A percentile compares a stretch with the other conserved stretches of the same genome.
phyloP scores from a whole-genome alignment of 129 eudicot species.

The Scalesia atractyloides region DNA sequence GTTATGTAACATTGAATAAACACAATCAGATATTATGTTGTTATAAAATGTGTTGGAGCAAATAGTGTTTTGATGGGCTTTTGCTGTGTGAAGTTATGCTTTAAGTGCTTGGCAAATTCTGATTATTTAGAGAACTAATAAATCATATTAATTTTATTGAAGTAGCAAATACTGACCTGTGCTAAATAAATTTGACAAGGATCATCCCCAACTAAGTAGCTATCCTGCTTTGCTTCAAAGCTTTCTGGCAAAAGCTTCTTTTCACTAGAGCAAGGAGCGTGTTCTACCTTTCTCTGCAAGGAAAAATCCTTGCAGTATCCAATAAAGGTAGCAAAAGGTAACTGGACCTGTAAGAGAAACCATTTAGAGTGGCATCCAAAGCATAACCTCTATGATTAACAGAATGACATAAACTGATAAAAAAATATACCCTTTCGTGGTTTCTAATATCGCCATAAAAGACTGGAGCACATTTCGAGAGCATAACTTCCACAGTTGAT shows the following conservation, averaged over 20 bases:
- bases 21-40: background rate
- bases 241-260: slow-evolving; percentile 32
- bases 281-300: slow-evolving; percentile 22
- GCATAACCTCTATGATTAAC: slow-evolving; percentile 17
- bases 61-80: background rate
- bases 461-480: slow-evolving; percentile 75
- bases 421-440: slow-evolving; percentile 76
- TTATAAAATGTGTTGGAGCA: background rate
- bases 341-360: slow-evolving; percentile 48
- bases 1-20: background rate
- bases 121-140: slow-evolving; percentile 1
- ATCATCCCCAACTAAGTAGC: slow-evolving; percentile 30
- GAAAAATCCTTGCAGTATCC: slow-evolving; percentile 62
- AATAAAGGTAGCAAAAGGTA: slow-evolving; percentile 77
- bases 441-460: slow-evolving; percentile 94
- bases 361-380: slow-evolving; percentile 6
- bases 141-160: background rate
- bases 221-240: slow-evolving; percentile 36
- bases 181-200: slow-evolving; percentile 79
- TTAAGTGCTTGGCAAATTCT: background rate
- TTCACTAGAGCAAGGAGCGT: slow-evolving; percentile 30
- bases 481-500: slow-evolving; percentile 80
- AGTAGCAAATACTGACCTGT: slow-evolving; percentile 57
- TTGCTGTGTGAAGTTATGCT: background rate
- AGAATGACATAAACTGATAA: slow-evolving; percentile 3